Conservation (phyloP, 2,329 filamentous ascomycete genomes). For the Fusarium hostae region DNA sequence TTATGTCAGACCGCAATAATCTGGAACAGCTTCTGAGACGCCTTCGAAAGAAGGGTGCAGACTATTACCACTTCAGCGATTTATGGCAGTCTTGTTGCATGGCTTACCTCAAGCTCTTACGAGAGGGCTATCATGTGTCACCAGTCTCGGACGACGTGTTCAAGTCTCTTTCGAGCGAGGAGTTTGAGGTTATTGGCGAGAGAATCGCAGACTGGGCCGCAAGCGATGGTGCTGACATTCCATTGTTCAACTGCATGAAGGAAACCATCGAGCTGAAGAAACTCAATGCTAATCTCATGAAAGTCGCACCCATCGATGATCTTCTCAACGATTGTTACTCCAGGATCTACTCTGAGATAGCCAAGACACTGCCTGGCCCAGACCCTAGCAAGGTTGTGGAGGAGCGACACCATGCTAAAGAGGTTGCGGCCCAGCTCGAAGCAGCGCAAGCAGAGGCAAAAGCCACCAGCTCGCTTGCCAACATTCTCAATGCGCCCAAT, state of each 20-base stretch:
- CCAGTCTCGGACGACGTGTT: slow-evolving; percentile 64
- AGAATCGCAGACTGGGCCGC: slow-evolving; percentile 67
- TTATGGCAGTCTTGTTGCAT: slow-evolving; percentile 68
- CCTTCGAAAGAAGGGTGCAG: slow-evolving; percentile 82
- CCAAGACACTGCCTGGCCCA: slow-evolving; percentile 66
- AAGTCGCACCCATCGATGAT: slow-evolving; percentile 86
- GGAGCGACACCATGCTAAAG: slow-evolving; percentile 57
- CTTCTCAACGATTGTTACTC: slow-evolving; percentile 93
- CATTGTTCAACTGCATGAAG: slow-evolving; percentile 65
- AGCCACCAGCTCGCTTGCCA: slow-evolving; percentile 52
- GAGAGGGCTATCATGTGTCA: slow-evolving; percentile 59
- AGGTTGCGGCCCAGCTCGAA: slow-evolving; percentile 53
- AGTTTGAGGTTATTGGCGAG: slow-evolving; percentile 67
- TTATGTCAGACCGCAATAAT: slow-evolving; percentile 78
- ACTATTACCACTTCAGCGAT: slow-evolving; percentile 73
- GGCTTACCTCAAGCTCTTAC: slow-evolving; percentile 64
- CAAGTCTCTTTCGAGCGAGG: slow-evolving; percentile 63
- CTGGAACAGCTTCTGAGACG: slow-evolving; percentile 83
- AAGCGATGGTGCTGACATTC: slow-evolving; percentile 50
- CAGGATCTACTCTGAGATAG: slow-evolving; percentile 75
- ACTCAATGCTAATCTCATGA: slow-evolving; percentile 89
- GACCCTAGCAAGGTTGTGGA: slow-evolving; percentile 60
- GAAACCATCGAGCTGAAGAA: slow-evolving; percentile 70
- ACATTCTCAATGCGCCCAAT: slow-evolving; percentile 56
- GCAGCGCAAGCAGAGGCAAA: slow-evolving; percentile 50